phyloP scores from a whole-genome alignment of 306 rosid genomes.

The Nissolia schottii region DNA sequence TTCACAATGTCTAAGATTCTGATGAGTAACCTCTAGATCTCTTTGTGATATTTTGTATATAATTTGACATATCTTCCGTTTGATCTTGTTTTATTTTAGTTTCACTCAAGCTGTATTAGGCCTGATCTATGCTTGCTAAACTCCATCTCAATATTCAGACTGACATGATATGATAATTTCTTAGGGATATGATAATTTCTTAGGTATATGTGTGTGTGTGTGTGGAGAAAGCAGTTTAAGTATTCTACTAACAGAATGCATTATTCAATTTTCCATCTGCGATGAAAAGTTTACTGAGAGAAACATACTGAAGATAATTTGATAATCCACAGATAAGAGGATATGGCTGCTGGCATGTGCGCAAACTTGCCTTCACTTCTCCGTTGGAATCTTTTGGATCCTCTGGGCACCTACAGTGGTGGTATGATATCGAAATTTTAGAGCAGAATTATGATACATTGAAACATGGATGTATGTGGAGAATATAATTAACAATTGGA shows the following conservation, averaged over 20 bases:
- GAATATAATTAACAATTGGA: background rate
- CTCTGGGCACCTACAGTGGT: conserved; percentile 98
- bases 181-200: background rate
- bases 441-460: conserved; percentile 1
- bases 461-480: background rate
- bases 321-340: conserved; percentile 81
- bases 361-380: conserved; percentile 87
- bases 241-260: background rate
- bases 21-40: background rate
- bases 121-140: conserved; percentile 8
- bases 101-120: conserved; percentile 19
- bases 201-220: conserved; percentile 2
- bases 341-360: conserved; percentile 88
- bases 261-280: conserved; percentile 5
- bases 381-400: conserved; percentile 76
- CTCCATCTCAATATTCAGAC: background rate
- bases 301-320: conserved; percentile 21
- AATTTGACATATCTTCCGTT: background rate
- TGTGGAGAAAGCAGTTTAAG: background rate
- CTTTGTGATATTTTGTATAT: background rate
- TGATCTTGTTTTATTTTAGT: conserved; percentile 1
- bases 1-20: background rate
- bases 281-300: conserved; percentile 10
- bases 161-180: conserved; percentile 9
- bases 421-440: conserved; percentile 50